Evolutionary conservation across 2,329 filamentous ascomycete species (phyloP).

Genomic region (Bipolaris cookei): DNA sequence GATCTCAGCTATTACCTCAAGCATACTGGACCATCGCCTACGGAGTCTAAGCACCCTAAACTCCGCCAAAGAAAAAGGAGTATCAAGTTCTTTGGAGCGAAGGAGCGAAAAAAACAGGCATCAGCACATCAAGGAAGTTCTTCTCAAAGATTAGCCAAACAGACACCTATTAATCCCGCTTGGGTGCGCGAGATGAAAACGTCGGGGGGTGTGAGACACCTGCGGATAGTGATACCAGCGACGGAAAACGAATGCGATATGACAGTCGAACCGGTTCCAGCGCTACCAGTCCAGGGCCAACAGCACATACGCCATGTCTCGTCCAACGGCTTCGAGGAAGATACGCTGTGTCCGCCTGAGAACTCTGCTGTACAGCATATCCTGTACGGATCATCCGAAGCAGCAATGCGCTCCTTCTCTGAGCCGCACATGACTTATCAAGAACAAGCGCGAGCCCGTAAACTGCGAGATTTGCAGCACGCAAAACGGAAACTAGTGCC

Average conservation of each 20-base stretch:
- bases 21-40: constrained; percentile 35
- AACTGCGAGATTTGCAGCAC: constrained; percentile 35
- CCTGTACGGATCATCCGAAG: constrained; percentile 18
- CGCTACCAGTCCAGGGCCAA: constrained; percentile 9
- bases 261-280: constrained; percentile 11
- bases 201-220: constrained; percentile 36
- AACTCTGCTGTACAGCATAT: constrained; percentile 27
- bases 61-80: constrained; percentile 25
- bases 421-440: constrained; percentile 25
- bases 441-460: constrained; percentile 8
- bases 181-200: constrained; percentile 42
- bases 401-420: constrained; percentile 21
- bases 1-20: constrained; percentile 41
- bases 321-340: constrained; percentile 27
- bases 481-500: constrained; percentile 29
- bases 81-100: constrained; percentile 35
- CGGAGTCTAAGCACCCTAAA: constrained; percentile 14
- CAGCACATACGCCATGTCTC: constrained; percentile 24
- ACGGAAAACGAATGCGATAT: constrained; percentile 17
- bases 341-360: constrained; percentile 36
- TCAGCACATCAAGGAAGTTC: constrained; percentile 16
- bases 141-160: constrained; percentile 14
- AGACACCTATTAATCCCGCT: constrained; percentile 25
- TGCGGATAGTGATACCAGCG: constrained; percentile 37
- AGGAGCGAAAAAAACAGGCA: constrained; percentile 32